A percentile compares a stretch with the other conserved stretches of the same genome.
These are phyloP conservation scores for Volvox africanus DNA, from an alignment of 139 green algal species.

Conservation along the genomic window DNA sequence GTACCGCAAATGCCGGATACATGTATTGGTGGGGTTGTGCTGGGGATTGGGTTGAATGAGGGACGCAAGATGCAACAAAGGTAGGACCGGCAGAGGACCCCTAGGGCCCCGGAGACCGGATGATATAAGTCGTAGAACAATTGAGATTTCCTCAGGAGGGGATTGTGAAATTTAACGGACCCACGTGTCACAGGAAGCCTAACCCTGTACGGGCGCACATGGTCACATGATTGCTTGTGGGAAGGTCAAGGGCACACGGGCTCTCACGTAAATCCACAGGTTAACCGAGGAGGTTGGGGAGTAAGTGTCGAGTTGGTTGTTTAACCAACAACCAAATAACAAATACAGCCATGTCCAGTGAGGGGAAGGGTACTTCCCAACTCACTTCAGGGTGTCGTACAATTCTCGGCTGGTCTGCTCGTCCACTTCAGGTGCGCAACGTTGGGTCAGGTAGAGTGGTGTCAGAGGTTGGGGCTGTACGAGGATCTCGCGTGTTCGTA, in stretches of 20 bases:
- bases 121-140: not conserved
- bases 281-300: no score
- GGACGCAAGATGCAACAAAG: not conserved
- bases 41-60: not conserved
- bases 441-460: slow-evolving; percentile 42
- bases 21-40: not conserved
- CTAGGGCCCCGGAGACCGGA: not conserved
- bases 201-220: no score
- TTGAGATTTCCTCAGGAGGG: not conserved
- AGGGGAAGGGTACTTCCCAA: no score
- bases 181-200: no score
- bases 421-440: slow-evolving; percentile 27
- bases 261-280: no score
- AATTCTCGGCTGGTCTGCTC: slow-evolving; percentile 30
- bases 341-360: no score
- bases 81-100: not conserved
- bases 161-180: not conserved
- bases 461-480: slow-evolving; percentile 54
- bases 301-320: no score
- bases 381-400: slow-evolving; percentile 4
- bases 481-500: slow-evolving; percentile 24
- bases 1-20: not conserved
- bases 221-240: no score
- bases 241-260: no score
- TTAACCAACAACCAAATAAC: no score